Base-by-base conservation (phyloP, 176 grass and related monocot genomes). In the Triticum dicoccoides region DNA sequence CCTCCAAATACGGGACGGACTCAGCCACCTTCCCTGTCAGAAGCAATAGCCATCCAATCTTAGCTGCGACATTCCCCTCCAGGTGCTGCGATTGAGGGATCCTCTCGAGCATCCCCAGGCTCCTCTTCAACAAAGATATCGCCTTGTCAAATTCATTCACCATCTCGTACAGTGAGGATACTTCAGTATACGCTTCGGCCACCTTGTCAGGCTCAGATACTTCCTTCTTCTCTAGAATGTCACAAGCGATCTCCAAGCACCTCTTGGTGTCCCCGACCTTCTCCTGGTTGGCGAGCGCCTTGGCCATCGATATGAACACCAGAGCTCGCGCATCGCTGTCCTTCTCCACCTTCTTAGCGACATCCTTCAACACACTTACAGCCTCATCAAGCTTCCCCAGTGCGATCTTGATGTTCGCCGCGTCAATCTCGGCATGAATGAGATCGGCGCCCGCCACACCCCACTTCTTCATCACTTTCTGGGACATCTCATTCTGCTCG, bases 81-180 rank as follows among this genome's bases (percentile, higher is more conserved):
- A 98, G 51, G 80, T 96, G 96, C 17, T 98, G 96, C 27, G 93
- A 87, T 87, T 92, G 84, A n/a, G 96, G 96, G 59, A 98, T 85
- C 79, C 90, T 91, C 83, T 96, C 96, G 25, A 98, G 87, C 84
- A 98, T 96, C 56, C 39, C 86, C 87, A 98, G 59, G 61, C 93
- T 91, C 77, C 61, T 94, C 90, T 96, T 95, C 76, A 96, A 56
- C 72, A 98, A 80, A n/a, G 89, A 87, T 79, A 98, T 94, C 4
- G 91, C 91, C 41, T 80, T 96, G 59, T 92, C 91, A 51, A 96
- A 90, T 27, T 96, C 92, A 27, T 96, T 98, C 75, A 89, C 78
- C 78, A 54, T 81, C 82, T 98, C 93, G 80, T 96, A 98, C 21
- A 94, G 20, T 4, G 90, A 86, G 14, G 90, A 77, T 56, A 92